These are phyloP conservation scores for Hsuehochloa calcarea DNA, from an alignment of 176 grass and related monocot species.

Conservation along the genomic window DNA sequence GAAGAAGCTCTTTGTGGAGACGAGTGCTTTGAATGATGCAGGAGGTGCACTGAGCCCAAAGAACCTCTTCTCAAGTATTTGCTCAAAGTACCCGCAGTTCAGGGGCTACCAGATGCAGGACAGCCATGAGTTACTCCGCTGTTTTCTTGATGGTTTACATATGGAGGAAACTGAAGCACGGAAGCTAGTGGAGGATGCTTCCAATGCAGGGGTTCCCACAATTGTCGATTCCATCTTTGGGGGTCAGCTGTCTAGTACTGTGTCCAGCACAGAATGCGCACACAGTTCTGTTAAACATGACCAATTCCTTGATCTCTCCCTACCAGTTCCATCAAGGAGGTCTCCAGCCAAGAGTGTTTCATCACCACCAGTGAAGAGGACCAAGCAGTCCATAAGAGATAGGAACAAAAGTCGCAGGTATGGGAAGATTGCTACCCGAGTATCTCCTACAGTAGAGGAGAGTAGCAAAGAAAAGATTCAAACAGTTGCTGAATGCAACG, in stretches of 20 bases:
- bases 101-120: conserved; percentile 92
- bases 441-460: conserved; percentile 43
- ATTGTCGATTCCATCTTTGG: conserved; percentile 81
- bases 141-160: conserved; percentile 80
- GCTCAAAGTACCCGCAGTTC: conserved; percentile 76
- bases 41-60: conserved; percentile 75
- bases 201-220: conserved; percentile 35
- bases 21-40: conserved; percentile 55
- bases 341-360: conserved; percentile 51
- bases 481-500: conserved; percentile 40
- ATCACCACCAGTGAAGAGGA: conserved; percentile 51
- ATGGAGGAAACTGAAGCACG: conserved; percentile 61
- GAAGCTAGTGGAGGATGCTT: conserved; percentile 48
- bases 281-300: conserved; percentile 79
- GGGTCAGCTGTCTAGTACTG: conserved; percentile 81
- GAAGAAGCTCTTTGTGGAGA: conserved; percentile 82
- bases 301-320: conserved; percentile 83
- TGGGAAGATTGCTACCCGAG: conserved; percentile 33
- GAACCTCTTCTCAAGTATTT: conserved; percentile 79
- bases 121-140: conserved; percentile 94
- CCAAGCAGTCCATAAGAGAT: conserved; percentile 52
- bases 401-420: conserved; percentile 53
- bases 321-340: conserved; percentile 85
- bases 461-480: conserved; percentile 41
- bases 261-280: conserved; percentile 76